Percentiles rank a stretch among this genome's conserved stretches.
Evolutionary conservation across 768 basidiomycete genomes (phyloP).

Genomic region (Hypholoma sublateritium): DNA sequence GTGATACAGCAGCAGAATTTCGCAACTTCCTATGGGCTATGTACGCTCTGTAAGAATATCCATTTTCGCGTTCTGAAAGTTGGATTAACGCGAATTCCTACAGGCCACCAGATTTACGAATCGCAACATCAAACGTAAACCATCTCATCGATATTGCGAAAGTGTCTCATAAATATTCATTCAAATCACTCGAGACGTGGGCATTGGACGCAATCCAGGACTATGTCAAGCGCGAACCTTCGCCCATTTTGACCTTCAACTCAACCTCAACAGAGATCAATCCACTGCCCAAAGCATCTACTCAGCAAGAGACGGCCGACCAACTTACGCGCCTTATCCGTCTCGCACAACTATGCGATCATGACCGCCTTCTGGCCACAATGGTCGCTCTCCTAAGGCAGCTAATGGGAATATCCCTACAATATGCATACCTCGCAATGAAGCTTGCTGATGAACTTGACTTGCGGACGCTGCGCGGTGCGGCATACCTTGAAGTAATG

Average conservation of each 20-base stretch:
- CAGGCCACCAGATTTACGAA: constrained; percentile 63
- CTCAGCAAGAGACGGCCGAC: constrained; percentile 34
- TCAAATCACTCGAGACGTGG: constrained; percentile 75
- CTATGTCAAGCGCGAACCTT: constrained; percentile 56
- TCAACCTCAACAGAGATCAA: constrained; percentile 1
- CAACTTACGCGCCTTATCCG: constrained; percentile 61
- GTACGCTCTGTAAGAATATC: constrained; percentile 63
- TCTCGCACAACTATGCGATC: constrained; percentile 67
- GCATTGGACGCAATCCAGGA: constrained; percentile 72
- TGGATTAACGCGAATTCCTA: not conserved
- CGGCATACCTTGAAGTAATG: constrained; percentile 75
- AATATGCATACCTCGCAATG: constrained; percentile 75
- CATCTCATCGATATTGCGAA: constrained; percentile 53
- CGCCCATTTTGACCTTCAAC: constrained; percentile 39
- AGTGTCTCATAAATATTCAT: constrained; percentile 72
- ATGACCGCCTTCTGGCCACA: constrained; percentile 57
- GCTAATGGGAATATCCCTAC: constrained; percentile 60
- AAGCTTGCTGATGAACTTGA: constrained; percentile 70
- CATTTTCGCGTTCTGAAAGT: not conserved
- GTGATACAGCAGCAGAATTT: constrained; percentile 67
- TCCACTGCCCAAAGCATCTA: constrained; percentile 3
- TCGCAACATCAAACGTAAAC: constrained; percentile 51
- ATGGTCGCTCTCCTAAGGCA: constrained; percentile 59
- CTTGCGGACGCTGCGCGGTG: constrained; percentile 57
- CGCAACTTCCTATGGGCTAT: constrained; percentile 73